Evolutionary conservation across 345 rosid species (phyloP).

Genomic region (Salix brachista): DNA sequence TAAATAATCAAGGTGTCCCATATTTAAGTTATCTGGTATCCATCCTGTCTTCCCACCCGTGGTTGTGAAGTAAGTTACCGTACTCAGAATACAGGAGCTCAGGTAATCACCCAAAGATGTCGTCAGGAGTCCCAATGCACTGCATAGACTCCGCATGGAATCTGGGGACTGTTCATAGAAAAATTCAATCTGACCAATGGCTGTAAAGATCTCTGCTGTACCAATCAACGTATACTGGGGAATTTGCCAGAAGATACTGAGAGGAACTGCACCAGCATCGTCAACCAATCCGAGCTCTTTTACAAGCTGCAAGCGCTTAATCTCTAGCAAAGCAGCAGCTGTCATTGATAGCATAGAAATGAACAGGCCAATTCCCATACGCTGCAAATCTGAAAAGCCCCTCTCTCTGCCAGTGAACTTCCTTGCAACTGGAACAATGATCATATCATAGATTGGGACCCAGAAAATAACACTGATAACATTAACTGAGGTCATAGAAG

Average conservation of each 20-base stretch:
- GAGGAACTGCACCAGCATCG: not conserved
- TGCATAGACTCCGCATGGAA: slow-evolving; percentile 30
- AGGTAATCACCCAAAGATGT: not conserved
- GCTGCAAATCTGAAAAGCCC: slow-evolving; percentile 60
- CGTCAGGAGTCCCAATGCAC: slow-evolving; percentile 20
- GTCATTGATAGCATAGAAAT: slow-evolving; percentile 59
- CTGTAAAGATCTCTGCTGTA: slow-evolving; percentile 17
- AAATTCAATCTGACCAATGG: slow-evolving; percentile 34
- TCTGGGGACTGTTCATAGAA: slow-evolving; percentile 35
- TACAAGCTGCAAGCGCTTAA: slow-evolving; percentile 25
- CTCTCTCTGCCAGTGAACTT: not conserved
- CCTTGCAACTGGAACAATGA: slow-evolving; percentile 38
- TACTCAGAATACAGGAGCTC: not conserved
- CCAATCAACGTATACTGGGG: slow-evolving; percentile 33
- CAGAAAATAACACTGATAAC: slow-evolving; percentile 49
- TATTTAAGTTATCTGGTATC: not conserved
- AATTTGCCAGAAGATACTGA: slow-evolving; percentile 25
- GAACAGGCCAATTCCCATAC: slow-evolving; percentile 57
- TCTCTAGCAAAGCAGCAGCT: slow-evolving; percentile 45
- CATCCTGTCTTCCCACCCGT: not conserved
- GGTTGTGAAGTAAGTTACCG: not conserved
- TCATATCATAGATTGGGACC: slow-evolving; percentile 48
- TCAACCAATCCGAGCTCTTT: not conserved
- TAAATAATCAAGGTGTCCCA: not conserved
- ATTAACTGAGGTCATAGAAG: slow-evolving; percentile 56